Evolutionary conservation across 805 yeast species (phyloP).

Genomic region (Wickerhamiella slavikovae): DNA sequence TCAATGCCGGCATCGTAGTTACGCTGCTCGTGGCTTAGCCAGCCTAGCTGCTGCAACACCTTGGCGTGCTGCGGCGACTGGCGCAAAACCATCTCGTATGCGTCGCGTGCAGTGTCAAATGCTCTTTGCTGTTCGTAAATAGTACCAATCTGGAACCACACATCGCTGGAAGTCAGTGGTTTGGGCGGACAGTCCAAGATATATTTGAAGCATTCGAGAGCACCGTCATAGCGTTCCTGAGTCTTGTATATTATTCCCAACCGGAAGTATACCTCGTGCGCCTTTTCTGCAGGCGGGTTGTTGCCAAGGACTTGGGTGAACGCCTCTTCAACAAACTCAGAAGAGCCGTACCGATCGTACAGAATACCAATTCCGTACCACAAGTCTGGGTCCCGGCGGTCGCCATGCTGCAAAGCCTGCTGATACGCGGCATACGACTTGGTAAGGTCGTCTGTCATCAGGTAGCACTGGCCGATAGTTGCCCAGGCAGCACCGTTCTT

Average conservation of each 20-base stretch:
- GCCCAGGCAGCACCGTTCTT: constrained; percentile 97
- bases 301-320: constrained; percentile 87
- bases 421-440: constrained; percentile 94
- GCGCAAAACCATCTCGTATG: constrained; percentile 77
- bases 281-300: constrained; percentile 91
- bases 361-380: constrained; percentile 98
- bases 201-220: constrained; percentile 87
- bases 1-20: constrained; percentile 63
- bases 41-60: constrained; percentile 88
- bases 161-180: constrained; percentile 89
- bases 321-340: constrained; percentile 97
- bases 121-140: constrained; percentile 88
- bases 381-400: constrained; percentile 86
- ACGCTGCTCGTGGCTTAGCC: constrained; percentile 62
- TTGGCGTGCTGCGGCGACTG: constrained; percentile 90
- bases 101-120: constrained; percentile 80
- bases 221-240: constrained; percentile 69
- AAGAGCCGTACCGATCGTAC: constrained; percentile 86
- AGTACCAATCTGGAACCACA: constrained; percentile 96
- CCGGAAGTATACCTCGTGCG: constrained; percentile 88
- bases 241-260: constrained; percentile 92
- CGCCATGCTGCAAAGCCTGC: constrained; percentile 80
- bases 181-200: constrained; percentile 82
- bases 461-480: constrained; percentile 74
- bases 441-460: constrained; percentile 90